Evolutionary conservation across 345 rosid genomes (phyloP).

Genomic region (Trapa incisa): DNA sequence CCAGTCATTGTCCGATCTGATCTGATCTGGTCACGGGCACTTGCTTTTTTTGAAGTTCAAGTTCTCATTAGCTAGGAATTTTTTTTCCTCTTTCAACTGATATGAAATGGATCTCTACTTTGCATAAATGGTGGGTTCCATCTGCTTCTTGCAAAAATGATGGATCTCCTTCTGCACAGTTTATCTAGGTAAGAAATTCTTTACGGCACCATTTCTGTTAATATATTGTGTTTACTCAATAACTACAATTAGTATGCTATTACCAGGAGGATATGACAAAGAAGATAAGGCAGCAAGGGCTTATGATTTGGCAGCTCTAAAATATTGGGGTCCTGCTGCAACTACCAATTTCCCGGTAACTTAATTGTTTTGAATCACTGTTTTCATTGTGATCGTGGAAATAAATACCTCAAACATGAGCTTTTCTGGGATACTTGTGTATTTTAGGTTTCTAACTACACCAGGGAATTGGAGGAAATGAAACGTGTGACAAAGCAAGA

Average conservation of each 20-base stretch:
- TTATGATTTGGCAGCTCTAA: slow-evolving; percentile 87
- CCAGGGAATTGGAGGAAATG: slow-evolving; percentile 81
- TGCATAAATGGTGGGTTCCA: slow-evolving; percentile 10
- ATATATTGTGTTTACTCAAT: background rate
- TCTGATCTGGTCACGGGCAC: too few relatives aligned
- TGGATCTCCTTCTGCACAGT: slow-evolving; percentile 34
- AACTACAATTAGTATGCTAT: background rate
- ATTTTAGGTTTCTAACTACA: slow-evolving; percentile 47
- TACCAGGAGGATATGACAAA: slow-evolving; percentile 91
- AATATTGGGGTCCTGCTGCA: slow-evolving; percentile 89
- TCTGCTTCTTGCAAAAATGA: background rate
- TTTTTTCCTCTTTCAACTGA: background rate
- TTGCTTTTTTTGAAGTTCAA: background rate
- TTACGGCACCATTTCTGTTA: background rate
- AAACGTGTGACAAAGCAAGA: slow-evolving; percentile 81
- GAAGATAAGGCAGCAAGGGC: slow-evolving; percentile 98
- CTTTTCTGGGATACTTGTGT: too few relatives aligned
- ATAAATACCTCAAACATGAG: too few relatives aligned
- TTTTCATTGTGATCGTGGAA: too few relatives aligned
- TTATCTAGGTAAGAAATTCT: slow-evolving; percentile 57
- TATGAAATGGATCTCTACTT: slow-evolving; percentile 1
- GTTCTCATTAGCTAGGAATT: background rate
- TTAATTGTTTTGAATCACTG: too few relatives aligned
- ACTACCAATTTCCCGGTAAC: slow-evolving; percentile 86
- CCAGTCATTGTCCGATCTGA: too few relatives aligned